Base-by-base conservation (phyloP, 352 stramenopile species). In the Globisporangium mamillatum region DNA sequence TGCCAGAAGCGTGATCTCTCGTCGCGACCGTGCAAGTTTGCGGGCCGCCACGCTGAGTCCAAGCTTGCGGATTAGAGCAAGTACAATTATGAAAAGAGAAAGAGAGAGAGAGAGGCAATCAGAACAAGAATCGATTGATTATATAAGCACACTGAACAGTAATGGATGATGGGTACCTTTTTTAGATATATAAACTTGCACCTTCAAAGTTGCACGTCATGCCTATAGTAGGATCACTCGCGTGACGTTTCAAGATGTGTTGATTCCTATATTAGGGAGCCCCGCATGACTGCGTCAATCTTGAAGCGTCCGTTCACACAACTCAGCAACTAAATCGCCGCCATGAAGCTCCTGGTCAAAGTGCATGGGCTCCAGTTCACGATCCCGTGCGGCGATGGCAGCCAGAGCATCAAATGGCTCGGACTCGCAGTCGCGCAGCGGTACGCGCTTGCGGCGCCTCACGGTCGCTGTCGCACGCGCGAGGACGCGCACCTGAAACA, bases 351-450 rank as follows among this genome's bases (percentile, higher is more conserved):
- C 22, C 73, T 80, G 38, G 74, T 92, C 46, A 80, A 88, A 29
- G 87, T 93, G 24, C 79, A 93, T 27, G 85, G 87, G 0, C 67
- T 93, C 18, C 75, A 83, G 58, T 92, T 96, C 53, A 67, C 74
- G 4, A 74, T 96, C n/a, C 77, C 86, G 1, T 95, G 89, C 71
- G 89, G 89, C 32, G 86, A 91, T 70, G 89, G 89, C 16, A 68
- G 61, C 25, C 88, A 96, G 75, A 88, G 71, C 32, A 74, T 92
- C 73, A 92, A 92, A 56, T 95, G 89, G 89, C 84, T 96, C n/a
- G 86, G 86, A 1, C 77, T 94, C 10, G 88, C 77, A 25, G 88
- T 86, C 22, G 86, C 84, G 3, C 89, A 96, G 63, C 81, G 86
- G 44, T 95, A 95, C 62, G 77, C 89, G 38, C 66, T 93, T 2